These are phyloP conservation scores for Backusella parvicylindrica DNA, from an alignment of 192 early-diverging fungal genomes.

Conservation along the genomic window DNA sequence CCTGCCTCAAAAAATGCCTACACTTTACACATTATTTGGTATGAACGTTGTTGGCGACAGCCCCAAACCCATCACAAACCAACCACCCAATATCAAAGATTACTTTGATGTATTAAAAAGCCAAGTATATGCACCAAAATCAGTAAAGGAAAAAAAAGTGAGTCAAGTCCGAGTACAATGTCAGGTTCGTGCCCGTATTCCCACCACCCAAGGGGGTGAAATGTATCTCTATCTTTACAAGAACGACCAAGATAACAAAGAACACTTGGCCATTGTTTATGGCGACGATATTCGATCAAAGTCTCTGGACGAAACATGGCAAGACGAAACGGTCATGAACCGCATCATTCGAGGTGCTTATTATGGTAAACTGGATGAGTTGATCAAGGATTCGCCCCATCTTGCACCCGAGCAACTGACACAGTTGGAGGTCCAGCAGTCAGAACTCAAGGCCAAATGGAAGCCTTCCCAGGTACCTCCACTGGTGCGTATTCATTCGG, in stretches of 20 bases:
- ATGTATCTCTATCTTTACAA: conserved; percentile 84
- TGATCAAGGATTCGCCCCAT: conserved; percentile 30
- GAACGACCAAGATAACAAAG: conserved; percentile 80
- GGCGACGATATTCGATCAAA: conserved; percentile 74
- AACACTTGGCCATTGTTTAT: conserved; percentile 94
- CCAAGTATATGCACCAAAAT: conserved; percentile 22
- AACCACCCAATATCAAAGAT: conserved; percentile 24
- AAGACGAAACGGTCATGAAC: conserved; percentile 74
- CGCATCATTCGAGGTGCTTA: conserved; percentile 78
- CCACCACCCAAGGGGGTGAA: conserved; percentile 70
- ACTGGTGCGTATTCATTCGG: conserved; percentile 91
- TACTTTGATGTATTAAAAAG: conserved; percentile 32
- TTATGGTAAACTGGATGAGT: conserved; percentile 48
- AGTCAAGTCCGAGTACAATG: conserved; percentile 37
- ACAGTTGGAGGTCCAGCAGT: conserved; percentile 27
- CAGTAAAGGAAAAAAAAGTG: conserved; percentile 17
- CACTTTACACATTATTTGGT: conserved; percentile 33
- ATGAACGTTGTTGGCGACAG: conserved; percentile 35
- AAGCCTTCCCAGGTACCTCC: conserved; percentile 40
- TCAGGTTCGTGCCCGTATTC: conserved; percentile 74
- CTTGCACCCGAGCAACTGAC: conserved; percentile 12
- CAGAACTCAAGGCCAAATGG: conserved; percentile 18
- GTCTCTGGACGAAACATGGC: conserved; percentile 60
- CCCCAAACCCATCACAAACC: background rate
- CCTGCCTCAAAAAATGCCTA: background rate